Percentiles rank a stretch among this genome's conserved stretches.
Conservation (phyloP, 306 rosid genomes). For the Clitoria ternatea region DNA sequence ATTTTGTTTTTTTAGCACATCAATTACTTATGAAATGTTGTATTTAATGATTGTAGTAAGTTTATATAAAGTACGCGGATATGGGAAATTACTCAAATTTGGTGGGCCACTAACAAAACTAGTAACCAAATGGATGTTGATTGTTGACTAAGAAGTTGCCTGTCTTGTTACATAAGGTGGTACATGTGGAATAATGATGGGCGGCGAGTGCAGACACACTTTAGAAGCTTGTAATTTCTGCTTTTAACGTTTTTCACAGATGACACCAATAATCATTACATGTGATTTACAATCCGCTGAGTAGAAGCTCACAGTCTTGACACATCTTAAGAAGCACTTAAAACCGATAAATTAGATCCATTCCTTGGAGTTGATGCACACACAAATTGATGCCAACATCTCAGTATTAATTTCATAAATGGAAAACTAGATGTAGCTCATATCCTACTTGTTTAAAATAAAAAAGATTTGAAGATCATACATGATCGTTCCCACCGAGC, state of each 20-base stretch:
- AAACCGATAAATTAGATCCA: constrained; percentile 53
- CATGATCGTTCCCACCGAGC: constrained; percentile 97
- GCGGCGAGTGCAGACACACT: neutral
- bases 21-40: neutral
- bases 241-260: constrained; percentile 10
- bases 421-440: neutral
- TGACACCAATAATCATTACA: neutral
- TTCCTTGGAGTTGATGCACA: constrained; percentile 92
- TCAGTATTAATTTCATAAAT: constrained; percentile 7
- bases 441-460: neutral
- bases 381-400: constrained; percentile 13
- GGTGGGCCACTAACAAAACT: too few relatives aligned
- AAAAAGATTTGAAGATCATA: constrained; percentile 37
- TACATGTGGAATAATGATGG: neutral
- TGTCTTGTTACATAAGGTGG: neutral
- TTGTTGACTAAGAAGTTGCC: neutral
- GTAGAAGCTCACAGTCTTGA: constrained; percentile 12
- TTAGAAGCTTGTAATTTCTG: neutral
- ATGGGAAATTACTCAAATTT: too few relatives aligned
- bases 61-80: neutral
- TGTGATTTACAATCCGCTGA: constrained; percentile 18
- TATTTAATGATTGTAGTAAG: neutral
- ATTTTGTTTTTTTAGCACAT: neutral
- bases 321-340: constrained; percentile 6
- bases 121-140: too few relatives aligned